These are phyloP conservation scores for Alternaria angustiovoidea DNA, from an alignment of 2,329 filamentous ascomycete genomes.

Conservation along the genomic window DNA sequence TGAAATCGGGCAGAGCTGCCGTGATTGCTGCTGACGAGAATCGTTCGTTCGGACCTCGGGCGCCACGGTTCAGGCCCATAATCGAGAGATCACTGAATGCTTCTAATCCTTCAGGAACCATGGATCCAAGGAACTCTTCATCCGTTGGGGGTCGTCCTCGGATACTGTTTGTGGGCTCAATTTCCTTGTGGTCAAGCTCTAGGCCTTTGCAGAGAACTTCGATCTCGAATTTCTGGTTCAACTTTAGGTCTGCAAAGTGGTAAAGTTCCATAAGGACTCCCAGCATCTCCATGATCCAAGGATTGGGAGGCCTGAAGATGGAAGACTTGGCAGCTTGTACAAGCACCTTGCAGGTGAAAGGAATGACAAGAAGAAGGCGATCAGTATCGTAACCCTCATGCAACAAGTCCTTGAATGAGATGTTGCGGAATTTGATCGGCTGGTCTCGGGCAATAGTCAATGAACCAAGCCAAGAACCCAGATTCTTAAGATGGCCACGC, in stretches of 20 bases:
- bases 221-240: slow-evolving; percentile 98
- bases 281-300: slow-evolving; percentile 97
- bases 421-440: slow-evolving; percentile 94
- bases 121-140: slow-evolving; percentile 61
- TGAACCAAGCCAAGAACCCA: slow-evolving; percentile 92
- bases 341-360: slow-evolving; percentile 96
- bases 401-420: slow-evolving; percentile 94
- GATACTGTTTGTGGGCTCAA: slow-evolving; percentile 87
- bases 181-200: slow-evolving; percentile 88
- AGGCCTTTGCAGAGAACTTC: slow-evolving; percentile 95
- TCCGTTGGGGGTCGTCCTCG: slow-evolving; percentile 76
- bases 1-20: slow-evolving; percentile 83
- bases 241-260: slow-evolving; percentile 88
- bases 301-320: slow-evolving; percentile 93
- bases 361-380: slow-evolving; percentile 88
- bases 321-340: slow-evolving; percentile 83
- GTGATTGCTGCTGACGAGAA: slow-evolving; percentile 81
- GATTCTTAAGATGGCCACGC: slow-evolving; percentile 87
- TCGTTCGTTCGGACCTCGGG: slow-evolving; percentile 71
- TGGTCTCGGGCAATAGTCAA: slow-evolving; percentile 92
- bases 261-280: slow-evolving; percentile 92
- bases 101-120: slow-evolving; percentile 73
- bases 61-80: slow-evolving; percentile 67
- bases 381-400: slow-evolving; percentile 95
- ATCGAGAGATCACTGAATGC: slow-evolving; percentile 80